Conservation (phyloP, 768 basidiomycete genomes). For the Podaxis sp. region DNA sequence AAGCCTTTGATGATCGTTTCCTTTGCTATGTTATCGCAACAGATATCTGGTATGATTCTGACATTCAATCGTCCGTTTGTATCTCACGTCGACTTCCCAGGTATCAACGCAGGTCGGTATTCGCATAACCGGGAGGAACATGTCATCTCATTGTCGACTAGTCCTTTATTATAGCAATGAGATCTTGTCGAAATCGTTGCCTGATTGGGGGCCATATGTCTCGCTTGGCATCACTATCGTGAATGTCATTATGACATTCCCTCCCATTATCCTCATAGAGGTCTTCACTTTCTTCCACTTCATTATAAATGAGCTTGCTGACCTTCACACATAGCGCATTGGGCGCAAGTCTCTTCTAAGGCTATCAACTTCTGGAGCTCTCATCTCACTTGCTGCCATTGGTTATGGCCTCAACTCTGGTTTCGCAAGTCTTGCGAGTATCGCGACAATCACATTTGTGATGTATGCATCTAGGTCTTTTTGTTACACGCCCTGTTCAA, state of each 20-base stretch:
- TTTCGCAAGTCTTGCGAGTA: slow-evolving; percentile 59
- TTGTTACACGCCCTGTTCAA: slow-evolving; percentile 2
- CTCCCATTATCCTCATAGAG: slow-evolving; percentile 85
- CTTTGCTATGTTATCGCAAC: slow-evolving; percentile 75
- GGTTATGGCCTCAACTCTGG: slow-evolving; percentile 71
- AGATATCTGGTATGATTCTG: slow-evolving; percentile 62
- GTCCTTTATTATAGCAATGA: slow-evolving; percentile 92
- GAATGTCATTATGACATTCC: slow-evolving; percentile 83
- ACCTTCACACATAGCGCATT: slow-evolving; percentile 47
- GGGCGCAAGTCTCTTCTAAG: slow-evolving; percentile 73
- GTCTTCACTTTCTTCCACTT: slow-evolving; percentile 36
- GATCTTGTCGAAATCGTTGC: slow-evolving; percentile 79
- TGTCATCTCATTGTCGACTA: slow-evolving; percentile 23
- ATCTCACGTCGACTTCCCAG: slow-evolving; percentile 32
- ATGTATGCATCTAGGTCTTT: slow-evolving; percentile 48
- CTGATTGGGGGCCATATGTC: slow-evolving; percentile 76
- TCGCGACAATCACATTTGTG: slow-evolving; percentile 78
- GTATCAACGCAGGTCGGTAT: slow-evolving; percentile 68
- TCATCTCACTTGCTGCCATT: slow-evolving; percentile 63
- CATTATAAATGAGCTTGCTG: slow-evolving; percentile 8
- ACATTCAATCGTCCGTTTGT: background rate
- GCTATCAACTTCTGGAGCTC: slow-evolving; percentile 64
- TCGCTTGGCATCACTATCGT: slow-evolving; percentile 84
- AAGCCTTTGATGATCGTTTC: slow-evolving; percentile 65
- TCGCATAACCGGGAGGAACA: background rate